phyloP scores from a whole-genome alignment of 1,284 basidiomycete species.

The Cutaneotrichosporon arboriforme region DNA sequence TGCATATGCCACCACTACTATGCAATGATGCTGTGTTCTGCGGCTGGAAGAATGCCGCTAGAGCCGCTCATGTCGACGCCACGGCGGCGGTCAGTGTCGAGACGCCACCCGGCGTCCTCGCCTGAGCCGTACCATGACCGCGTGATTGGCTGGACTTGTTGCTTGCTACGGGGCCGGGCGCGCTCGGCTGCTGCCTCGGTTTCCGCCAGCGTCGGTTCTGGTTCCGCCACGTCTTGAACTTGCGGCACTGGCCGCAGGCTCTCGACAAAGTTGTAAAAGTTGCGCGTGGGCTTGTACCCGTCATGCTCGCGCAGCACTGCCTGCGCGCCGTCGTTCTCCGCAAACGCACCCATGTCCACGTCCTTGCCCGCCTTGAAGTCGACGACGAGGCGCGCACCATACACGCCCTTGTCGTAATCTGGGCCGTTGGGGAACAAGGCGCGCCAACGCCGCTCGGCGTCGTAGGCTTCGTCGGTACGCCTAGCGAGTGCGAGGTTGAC shows the following conservation, averaged over 20 bases:
- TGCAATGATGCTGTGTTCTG: not conserved
- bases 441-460: constrained; percentile 26
- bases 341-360: constrained; percentile 20
- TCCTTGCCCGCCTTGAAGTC: constrained; percentile 26
- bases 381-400: constrained; percentile 30
- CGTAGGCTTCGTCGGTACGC: constrained; percentile 21
- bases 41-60: not conserved
- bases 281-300: constrained; percentile 10
- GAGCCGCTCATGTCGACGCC: not conserved
- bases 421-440: not conserved
- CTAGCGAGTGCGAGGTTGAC: constrained; percentile 19
- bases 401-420: constrained; percentile 25
- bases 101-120: not conserved
- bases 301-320: not conserved
- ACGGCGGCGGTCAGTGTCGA: not conserved
- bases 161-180: not conserved
- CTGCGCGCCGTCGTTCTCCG: not conserved
- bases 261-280: constrained; percentile 8
- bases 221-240: not conserved
- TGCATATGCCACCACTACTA: no score
- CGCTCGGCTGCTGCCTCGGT: not conserved
- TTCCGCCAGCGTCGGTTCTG: not conserved
- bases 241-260: not conserved
- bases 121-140: not conserved
- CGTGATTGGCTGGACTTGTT: constrained; percentile 6